These are phyloP conservation scores for Tulasnella sp. DNA, from an alignment of 768 basidiomycete species.

Conservation along the genomic window DNA sequence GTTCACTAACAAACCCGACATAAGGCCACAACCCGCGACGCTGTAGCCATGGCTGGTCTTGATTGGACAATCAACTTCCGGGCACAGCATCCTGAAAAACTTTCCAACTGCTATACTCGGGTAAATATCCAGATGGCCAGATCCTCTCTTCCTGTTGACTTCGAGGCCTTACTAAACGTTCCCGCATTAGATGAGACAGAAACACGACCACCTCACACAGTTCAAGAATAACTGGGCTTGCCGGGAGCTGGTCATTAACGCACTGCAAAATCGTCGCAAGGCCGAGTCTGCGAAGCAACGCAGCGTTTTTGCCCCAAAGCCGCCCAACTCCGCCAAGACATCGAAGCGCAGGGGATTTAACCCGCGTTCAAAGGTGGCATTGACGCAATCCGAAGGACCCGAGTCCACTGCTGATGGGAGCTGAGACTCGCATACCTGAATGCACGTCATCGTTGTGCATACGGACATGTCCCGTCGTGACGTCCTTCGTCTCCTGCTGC, in stretches of 20 bases:
- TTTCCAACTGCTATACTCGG: not conserved
- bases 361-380: not conserved
- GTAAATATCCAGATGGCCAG: not conserved
- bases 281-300: not conserved
- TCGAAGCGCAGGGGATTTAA: not conserved
- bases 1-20: not conserved
- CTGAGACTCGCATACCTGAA: too few relatives aligned
- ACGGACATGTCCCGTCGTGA: too few relatives aligned
- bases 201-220: not conserved
- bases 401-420: too few relatives aligned
- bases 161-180: not conserved
- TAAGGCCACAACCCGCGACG: not conserved
- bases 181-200: not conserved
- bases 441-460: too few relatives aligned
- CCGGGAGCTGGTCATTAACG: not conserved
- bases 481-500: too few relatives aligned
- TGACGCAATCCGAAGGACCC: too few relatives aligned
- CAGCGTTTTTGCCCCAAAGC: not conserved
- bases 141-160: not conserved
- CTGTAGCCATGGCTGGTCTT: not conserved
- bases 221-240: not conserved
- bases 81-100: not conserved
- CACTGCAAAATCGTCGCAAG: conserved; percentile 3
- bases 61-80: not conserved
- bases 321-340: not conserved